Conservation (phyloP, 257 asterid species). For the Scutellaria minor region DNA sequence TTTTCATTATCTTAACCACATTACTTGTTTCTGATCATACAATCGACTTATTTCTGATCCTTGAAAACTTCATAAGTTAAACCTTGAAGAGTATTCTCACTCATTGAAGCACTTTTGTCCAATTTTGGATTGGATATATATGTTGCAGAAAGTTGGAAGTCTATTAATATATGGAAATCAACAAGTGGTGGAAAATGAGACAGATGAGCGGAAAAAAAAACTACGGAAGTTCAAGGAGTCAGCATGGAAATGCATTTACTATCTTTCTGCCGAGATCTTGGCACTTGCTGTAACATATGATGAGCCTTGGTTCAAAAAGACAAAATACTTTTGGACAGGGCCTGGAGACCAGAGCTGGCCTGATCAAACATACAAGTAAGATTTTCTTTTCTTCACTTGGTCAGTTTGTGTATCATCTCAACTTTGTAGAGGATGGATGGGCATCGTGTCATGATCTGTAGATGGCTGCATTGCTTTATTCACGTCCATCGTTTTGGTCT, state of each 20-base stretch:
- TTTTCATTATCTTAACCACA: not conserved
- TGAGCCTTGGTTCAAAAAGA: slow-evolving; percentile 88
- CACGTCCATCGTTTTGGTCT: not conserved
- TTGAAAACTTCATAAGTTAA: not conserved
- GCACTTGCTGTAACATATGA: slow-evolving; percentile 83
- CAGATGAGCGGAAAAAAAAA: slow-evolving; percentile 68
- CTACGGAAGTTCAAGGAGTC: slow-evolving; percentile 92
- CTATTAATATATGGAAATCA: slow-evolving; percentile 72
- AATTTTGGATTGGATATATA: slow-evolving; percentile 32
- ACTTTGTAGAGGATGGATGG: not conserved
- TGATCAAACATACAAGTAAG: slow-evolving; percentile 86
- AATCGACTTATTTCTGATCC: slow-evolving; percentile 6
- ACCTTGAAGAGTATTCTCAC: slow-evolving; percentile 5
- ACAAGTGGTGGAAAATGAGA: slow-evolving; percentile 48
- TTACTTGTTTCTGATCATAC: slow-evolving; percentile 18
- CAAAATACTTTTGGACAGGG: slow-evolving; percentile 88
- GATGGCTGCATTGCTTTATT: slow-evolving; percentile 5
- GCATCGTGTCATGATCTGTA: not conserved
- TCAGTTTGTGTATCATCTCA: slow-evolving; percentile 23
- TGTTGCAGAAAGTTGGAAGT: slow-evolving; percentile 78
- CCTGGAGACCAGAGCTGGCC: slow-evolving; percentile 97
- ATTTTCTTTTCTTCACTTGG: slow-evolving; percentile 3
- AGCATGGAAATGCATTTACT: slow-evolving; percentile 96
- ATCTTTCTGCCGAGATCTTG: slow-evolving; percentile 87
- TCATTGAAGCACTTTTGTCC: slow-evolving; percentile 24